These are phyloP conservation scores for Euphorbia lathyris DNA, from an alignment of 345 rosid genomes.

Conservation along the genomic window DNA sequence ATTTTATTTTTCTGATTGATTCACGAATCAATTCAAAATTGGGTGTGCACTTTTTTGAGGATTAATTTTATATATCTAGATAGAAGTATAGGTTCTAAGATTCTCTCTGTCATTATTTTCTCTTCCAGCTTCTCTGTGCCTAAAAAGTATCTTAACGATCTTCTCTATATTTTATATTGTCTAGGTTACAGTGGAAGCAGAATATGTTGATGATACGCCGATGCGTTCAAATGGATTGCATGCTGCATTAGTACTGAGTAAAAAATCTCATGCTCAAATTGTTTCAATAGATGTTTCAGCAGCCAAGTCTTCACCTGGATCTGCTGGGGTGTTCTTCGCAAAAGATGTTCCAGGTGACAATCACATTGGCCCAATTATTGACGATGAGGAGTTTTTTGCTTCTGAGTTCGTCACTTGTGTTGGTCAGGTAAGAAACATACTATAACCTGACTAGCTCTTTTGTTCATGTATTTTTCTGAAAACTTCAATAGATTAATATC, in stretches of 20 bases:
- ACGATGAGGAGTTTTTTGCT: slow-evolving; percentile 89
- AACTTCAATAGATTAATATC: neutral
- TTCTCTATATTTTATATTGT: slow-evolving; percentile 20
- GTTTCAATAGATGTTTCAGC: slow-evolving; percentile 62
- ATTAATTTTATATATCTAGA: neutral
- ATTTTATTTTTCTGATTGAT: neutral
- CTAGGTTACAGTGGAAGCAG: slow-evolving; percentile 95
- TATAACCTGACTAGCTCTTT: neutral
- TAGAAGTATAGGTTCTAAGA: slow-evolving; percentile 3
- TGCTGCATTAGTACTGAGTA: slow-evolving; percentile 84
- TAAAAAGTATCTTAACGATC: neutral
- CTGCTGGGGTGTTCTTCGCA: slow-evolving; percentile 72
- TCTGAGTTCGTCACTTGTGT: slow-evolving; percentile 85
- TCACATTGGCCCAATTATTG: slow-evolving; percentile 63
- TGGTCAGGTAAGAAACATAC: slow-evolving; percentile 65
- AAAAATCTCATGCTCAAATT: slow-evolving; percentile 81
- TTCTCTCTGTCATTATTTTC: no score
- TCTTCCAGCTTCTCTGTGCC: no score
- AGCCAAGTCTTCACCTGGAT: slow-evolving; percentile 73
- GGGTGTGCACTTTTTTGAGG: neutral
- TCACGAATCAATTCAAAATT: neutral
- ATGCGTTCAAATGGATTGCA: slow-evolving; percentile 76
- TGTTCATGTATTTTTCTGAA: neutral
- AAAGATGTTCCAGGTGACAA: slow-evolving; percentile 77
- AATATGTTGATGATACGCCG: slow-evolving; percentile 78